Evolutionary conservation across 345 rosid species (phyloP).

Genomic region (Noccaea caerulescens): DNA sequence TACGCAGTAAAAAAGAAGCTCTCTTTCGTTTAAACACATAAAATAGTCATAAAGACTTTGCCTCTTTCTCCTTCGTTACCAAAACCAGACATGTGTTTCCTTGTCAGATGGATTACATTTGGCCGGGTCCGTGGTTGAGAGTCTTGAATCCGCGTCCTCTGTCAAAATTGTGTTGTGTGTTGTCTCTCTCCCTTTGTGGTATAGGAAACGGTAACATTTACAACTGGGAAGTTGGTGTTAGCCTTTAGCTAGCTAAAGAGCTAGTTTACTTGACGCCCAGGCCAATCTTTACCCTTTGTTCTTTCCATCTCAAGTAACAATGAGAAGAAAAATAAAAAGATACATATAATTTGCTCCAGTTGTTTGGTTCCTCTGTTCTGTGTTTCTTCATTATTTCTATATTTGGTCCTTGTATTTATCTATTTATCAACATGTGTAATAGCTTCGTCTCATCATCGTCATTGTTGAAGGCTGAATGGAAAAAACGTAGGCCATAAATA

Average conservation of each 20-base stretch:
- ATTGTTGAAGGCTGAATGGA: not conserved
- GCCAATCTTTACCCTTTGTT: constrained; percentile 17
- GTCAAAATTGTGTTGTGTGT: constrained; percentile 34
- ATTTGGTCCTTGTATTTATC: constrained; percentile 4
- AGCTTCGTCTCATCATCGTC: not conserved
- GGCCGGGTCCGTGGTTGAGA: constrained; percentile 7
- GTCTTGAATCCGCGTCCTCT: constrained; percentile 1
- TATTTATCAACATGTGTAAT: constrained; percentile 6
- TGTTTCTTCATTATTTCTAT: not conserved
- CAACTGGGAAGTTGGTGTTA: constrained; percentile 6
- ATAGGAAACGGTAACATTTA: constrained; percentile 13
- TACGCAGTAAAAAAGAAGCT: constrained; percentile 6
- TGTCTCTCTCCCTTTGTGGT: not conserved
- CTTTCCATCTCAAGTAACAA: constrained; percentile 12
- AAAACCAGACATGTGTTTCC: constrained; percentile 8
- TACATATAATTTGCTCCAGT: not conserved
- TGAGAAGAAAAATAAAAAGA: not conserved
- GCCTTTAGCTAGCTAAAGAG: constrained; percentile 29
- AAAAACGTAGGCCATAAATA: not conserved
- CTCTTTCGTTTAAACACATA: not conserved
- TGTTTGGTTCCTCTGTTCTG: not conserved
- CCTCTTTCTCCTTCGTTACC: constrained; percentile 7
- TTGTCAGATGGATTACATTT: constrained; percentile 23
- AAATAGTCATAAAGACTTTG: constrained; percentile 14
- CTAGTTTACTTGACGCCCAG: constrained; percentile 16